These are phyloP conservation scores for Quercus suber DNA, from an alignment of 306 rosid genomes.

Conservation along the genomic window DNA sequence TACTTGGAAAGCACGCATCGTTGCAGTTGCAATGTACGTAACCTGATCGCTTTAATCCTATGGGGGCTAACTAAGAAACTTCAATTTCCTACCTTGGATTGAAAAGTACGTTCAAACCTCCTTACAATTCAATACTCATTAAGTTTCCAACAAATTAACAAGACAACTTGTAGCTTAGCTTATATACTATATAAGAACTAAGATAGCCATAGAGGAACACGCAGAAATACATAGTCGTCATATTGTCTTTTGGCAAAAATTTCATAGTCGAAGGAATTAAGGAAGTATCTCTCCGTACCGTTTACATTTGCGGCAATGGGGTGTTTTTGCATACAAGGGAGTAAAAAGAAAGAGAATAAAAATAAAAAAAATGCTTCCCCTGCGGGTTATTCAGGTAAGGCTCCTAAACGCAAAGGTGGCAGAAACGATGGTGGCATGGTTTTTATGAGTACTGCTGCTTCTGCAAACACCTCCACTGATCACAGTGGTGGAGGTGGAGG, in stretches of 20 bases:
- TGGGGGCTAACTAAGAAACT: too few relatives aligned
- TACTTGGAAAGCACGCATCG: too few relatives aligned
- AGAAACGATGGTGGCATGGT: conserved; percentile 1
- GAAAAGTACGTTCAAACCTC: too few relatives aligned
- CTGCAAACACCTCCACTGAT: neutral
- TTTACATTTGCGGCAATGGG: neutral
- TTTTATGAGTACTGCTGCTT: neutral
- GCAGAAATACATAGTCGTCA: neutral
- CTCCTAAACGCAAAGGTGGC: neutral
- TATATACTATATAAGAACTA: neutral
- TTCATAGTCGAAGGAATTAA: neutral
- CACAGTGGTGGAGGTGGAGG: neutral
- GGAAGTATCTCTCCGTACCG: too few relatives aligned
- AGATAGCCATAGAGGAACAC: neutral
- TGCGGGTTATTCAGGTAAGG: neutral
- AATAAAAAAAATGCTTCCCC: neutral
- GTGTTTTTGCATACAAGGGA: neutral
- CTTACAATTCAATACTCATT: too few relatives aligned
- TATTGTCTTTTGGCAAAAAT: neutral
- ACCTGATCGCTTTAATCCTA: too few relatives aligned
- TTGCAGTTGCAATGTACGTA: too few relatives aligned
- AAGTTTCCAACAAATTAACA: too few relatives aligned
- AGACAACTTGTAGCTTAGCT: too few relatives aligned
- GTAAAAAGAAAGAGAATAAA: neutral
- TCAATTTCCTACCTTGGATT: too few relatives aligned